Evolutionary conservation across 345 rosid genomes (phyloP).

Genomic region (Populus pruinosa): DNA sequence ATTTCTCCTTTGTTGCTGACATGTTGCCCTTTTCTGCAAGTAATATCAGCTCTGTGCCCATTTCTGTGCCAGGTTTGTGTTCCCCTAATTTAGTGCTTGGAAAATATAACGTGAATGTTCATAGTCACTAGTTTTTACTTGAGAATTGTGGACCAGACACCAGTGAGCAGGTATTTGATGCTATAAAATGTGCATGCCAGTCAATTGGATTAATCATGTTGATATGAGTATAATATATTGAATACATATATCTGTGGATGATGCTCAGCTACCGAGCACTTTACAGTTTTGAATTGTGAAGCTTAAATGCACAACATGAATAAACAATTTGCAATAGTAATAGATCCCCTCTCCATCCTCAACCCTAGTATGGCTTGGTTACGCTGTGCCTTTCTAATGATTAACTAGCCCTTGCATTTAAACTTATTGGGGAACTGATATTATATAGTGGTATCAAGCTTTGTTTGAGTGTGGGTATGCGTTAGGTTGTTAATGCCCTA

Average conservation of each 20-base stretch:
- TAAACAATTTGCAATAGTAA: background rate
- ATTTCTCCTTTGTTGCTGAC: background rate
- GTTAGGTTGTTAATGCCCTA: background rate
- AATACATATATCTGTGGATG: too few species aligned
- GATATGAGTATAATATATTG: background rate
- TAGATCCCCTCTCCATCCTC: background rate
- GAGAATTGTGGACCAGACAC: background rate
- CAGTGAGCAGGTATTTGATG: background rate
- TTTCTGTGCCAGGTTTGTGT: background rate
- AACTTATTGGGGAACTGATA: too few species aligned
- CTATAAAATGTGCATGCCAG: background rate
- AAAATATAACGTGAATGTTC: background rate
- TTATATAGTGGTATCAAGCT: too few species aligned
- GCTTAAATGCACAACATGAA: background rate
- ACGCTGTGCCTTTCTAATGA: background rate
- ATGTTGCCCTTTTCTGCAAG: slow-evolving; percentile 1
- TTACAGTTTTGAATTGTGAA: background rate
- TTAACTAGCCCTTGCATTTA: background rate
- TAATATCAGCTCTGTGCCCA: background rate
- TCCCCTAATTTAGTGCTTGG: background rate
- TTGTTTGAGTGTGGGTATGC: too few species aligned
- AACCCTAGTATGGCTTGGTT: background rate
- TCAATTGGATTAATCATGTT: background rate
- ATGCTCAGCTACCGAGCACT: background rate
- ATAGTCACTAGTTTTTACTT: background rate